These are phyloP conservation scores for Penicillium hesseltinei DNA, from an alignment of 2,329 filamentous ascomycete genomes.

Conservation along the genomic window DNA sequence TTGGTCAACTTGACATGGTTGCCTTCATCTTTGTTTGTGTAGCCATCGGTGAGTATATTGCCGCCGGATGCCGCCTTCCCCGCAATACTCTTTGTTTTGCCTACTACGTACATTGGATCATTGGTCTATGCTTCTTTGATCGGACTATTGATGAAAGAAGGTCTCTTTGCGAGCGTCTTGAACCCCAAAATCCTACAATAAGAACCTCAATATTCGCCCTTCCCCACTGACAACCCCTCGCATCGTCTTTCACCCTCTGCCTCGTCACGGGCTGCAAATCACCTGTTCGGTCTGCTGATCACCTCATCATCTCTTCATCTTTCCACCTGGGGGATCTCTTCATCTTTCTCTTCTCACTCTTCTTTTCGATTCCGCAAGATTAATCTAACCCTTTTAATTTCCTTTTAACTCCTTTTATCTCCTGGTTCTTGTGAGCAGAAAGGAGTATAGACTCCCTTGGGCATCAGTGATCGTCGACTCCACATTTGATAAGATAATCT, in stretches of 20 bases:
- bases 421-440: neutral
- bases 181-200: neutral
- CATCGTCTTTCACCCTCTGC: slow-evolving; percentile 6
- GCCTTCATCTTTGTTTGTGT: neutral
- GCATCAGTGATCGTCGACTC: slow-evolving; percentile 22
- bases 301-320: slow-evolving; percentile 20
- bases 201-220: neutral
- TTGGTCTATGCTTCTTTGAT: neutral
- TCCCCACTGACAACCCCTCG: slow-evolving; percentile 1
- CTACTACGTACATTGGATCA: neutral
- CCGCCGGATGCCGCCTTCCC: slow-evolving; percentile 3
- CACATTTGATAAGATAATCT: slow-evolving; percentile 28
- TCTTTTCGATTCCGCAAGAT: neutral
- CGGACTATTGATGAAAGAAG: neutral
- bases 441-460: slow-evolving; percentile 13
- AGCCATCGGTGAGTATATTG: slow-evolving; percentile 4
- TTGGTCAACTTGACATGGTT: neutral
- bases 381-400: neutral
- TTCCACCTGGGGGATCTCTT: neutral
- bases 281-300: slow-evolving; percentile 29
- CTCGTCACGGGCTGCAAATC: slow-evolving; percentile 24
- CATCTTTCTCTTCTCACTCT: neutral
- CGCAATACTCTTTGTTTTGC: slow-evolving; percentile 11
- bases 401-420: neutral
- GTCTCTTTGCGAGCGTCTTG: neutral